Evolutionary conservation across 164 flowering plant genomes (phyloP).

Genomic region (Litsea cubeba): DNA sequence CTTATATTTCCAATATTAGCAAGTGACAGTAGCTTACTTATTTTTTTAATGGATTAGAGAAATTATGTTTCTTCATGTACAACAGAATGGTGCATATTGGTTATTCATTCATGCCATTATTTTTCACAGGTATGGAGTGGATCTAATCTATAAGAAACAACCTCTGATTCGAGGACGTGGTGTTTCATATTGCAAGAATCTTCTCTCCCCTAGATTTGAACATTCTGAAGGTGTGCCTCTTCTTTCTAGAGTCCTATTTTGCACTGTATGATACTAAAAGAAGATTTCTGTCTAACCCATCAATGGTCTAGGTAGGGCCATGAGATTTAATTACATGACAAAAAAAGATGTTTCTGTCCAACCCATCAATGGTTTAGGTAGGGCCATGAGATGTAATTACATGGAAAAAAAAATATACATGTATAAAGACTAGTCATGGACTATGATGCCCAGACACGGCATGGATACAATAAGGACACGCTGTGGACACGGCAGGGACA

Average conservation of each 20-base stretch:
- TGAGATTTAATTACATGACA: neutral
- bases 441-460: too few relatives aligned
- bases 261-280: neutral
- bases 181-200: constrained; percentile 98
- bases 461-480: too few relatives aligned
- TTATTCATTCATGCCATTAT: constrained; percentile 30
- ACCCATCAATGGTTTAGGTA: too few relatives aligned
- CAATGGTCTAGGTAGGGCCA: neutral
- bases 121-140: constrained; percentile 80
- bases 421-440: too few relatives aligned
- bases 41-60: constrained; percentile 29
- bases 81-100: constrained; percentile 44
- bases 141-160: constrained; percentile 68
- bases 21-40: constrained; percentile 22
- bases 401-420: too few relatives aligned
- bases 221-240: constrained; percentile 60
- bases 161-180: constrained; percentile 92
- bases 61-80: constrained; percentile 40
- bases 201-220: constrained; percentile 95
- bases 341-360: too few relatives aligned
- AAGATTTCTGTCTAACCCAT: neutral
- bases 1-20: constrained; percentile 11
- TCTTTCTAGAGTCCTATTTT: neutral
- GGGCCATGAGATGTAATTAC: neutral
- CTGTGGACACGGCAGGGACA: too few relatives aligned